A percentile compares a stretch with the other conserved stretches of the same genome.
These are phyloP conservation scores for Rhodotorula sp. DNA, from an alignment of 1,284 basidiomycete genomes.

Conservation along the genomic window DNA sequence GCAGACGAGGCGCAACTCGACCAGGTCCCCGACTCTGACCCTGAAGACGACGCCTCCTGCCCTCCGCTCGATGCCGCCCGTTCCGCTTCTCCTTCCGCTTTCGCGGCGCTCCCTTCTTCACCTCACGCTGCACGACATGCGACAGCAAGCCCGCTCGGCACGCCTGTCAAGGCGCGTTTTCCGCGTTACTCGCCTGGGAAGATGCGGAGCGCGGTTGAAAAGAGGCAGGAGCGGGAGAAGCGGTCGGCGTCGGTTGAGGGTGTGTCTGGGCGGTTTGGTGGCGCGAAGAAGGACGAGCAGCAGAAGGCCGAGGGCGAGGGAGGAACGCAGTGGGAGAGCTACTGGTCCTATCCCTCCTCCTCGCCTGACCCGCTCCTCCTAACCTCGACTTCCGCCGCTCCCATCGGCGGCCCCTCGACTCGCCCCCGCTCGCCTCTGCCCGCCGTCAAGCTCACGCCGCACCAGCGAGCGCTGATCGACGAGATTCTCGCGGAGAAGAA, in stretches of 20 bases:
- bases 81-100: not conserved
- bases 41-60: constrained; percentile 6
- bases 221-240: not conserved
- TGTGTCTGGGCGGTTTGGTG: not conserved
- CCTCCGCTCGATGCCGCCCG: no score
- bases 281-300: not conserved
- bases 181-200: constrained; percentile 9
- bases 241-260: not conserved
- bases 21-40: constrained; percentile 20
- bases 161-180: not conserved
- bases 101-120: not conserved
- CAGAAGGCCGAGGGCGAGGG: not conserved
- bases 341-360: constrained; percentile 17
- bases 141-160: not conserved
- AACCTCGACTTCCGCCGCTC: no score
- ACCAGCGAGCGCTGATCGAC: not conserved
- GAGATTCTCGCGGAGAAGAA: not conserved
- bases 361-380: not conserved
- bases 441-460: not conserved
- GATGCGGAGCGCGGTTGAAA: not conserved
- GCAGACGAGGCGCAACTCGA: not conserved
- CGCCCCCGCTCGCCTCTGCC: no score
- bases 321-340: constrained; percentile 28
- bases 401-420: no score
- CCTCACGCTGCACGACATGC: not conserved